Evolutionary conservation across 1,284 basidiomycete species (phyloP), one percentile per base, ranked within the genome.

Genomic region (Meripilus lineatus): DNA sequence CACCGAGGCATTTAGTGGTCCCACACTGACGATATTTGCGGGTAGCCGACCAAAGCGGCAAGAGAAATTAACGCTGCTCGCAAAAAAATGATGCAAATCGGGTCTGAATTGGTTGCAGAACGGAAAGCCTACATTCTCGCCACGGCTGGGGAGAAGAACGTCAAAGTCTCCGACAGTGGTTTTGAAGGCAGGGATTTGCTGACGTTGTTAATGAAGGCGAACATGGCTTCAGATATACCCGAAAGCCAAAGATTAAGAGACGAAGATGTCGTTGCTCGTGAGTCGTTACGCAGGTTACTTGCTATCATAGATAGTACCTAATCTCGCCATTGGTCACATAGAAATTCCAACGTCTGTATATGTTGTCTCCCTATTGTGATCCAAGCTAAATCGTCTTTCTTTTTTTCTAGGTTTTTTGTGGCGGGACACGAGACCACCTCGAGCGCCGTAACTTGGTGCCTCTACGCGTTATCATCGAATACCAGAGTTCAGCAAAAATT

Each of bases 361-460:
- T 23, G 1, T 17, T 5, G 5, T n/a, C 5, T 21, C 35, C 4
- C 14, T 18, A 14, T 11, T 7, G n/a, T 14, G 37, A 14, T 34
- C 21, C 35, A 20, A 22, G 10, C 14, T 10, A 15, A 18, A 21
- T 13, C 10, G 18, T 13, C 28, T 14, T 17, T 5, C 1, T 25
- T 14, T 22, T 15, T 11, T 13, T 20, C 6, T 23, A 57, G 55
- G 0, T 81, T 81, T 60, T 56, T 85, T 1, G 64, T 77, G 3
- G 79, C 81, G 3, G 89, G 89, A 8, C 84, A 90, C 59, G 89
- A 92, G 58, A 92, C 90, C 0, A 70, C 67, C 7, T 50, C 47
- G 24, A 50, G 59, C 1, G 58, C 55, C 3, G 70, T 72, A 0
- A 70, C 71, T 1, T 83, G 80, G 80, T 76, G 77, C 0, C 65